These are phyloP conservation scores for Athelia sp. DNA, from an alignment of 1,284 basidiomycete genomes.

Conservation along the genomic window DNA sequence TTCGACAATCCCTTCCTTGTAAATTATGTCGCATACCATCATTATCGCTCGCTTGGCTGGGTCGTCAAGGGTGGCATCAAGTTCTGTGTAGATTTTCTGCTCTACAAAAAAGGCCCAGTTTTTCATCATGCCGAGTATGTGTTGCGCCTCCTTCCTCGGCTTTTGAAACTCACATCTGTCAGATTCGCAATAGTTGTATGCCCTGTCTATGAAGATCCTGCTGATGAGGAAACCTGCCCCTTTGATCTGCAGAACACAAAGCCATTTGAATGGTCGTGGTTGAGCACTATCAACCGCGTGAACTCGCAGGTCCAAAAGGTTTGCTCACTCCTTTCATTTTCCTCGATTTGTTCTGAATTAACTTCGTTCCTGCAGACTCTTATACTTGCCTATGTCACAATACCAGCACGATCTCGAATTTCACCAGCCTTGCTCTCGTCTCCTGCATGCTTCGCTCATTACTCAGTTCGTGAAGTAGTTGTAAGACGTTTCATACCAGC, in stretches of 20 bases:
- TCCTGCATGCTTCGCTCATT: constrained; percentile 68
- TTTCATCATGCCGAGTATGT: constrained; percentile 93
- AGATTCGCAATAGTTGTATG: constrained; percentile 90
- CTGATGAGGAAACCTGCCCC: constrained; percentile 61
- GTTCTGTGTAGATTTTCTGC: constrained; percentile 92
- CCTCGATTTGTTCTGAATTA: constrained; percentile 1
- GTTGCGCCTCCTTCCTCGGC: not conserved
- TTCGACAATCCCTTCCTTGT: constrained; percentile 93
- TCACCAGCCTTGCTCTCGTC: constrained; percentile 49
- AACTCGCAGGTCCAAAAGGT: constrained; percentile 97
- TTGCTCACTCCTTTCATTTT: constrained; percentile 1
- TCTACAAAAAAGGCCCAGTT: constrained; percentile 94
- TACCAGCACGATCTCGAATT: constrained; percentile 65
- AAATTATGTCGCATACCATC: constrained; percentile 89
- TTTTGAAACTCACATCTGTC: constrained; percentile 4
- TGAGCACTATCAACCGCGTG: constrained; percentile 95
- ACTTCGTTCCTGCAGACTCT: constrained; percentile 65
- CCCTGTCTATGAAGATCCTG: constrained; percentile 83
- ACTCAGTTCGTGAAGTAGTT: constrained; percentile 82
- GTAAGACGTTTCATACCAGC: constrained; percentile 87
- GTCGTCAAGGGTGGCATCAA: constrained; percentile 95
- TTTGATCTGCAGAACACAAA: constrained; percentile 59
- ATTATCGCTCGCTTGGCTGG: constrained; percentile 98
- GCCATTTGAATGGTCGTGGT: constrained; percentile 91
- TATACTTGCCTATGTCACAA: constrained; percentile 86